Percentiles rank a stretch among this genome's conserved stretches.
These are phyloP conservation scores for Vigna reflexopilosa DNA, from an alignment of 306 rosid genomes.

Conservation along the genomic window DNA sequence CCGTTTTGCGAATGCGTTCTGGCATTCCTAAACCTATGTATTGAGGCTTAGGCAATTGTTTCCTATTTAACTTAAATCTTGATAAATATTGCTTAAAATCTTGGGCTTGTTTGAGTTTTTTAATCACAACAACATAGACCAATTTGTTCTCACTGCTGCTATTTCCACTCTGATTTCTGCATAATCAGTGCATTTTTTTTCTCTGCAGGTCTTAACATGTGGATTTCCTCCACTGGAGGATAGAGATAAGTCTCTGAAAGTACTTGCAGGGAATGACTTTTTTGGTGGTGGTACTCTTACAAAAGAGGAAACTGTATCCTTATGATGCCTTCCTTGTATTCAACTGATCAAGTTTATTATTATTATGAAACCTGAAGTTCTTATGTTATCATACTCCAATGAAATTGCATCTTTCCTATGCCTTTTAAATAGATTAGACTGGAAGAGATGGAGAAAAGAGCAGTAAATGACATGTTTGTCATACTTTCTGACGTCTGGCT, in stretches of 20 bases:
- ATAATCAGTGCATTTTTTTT: conserved; percentile 22
- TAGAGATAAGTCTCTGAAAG: conserved; percentile 74
- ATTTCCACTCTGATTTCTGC: conserved; percentile 30
- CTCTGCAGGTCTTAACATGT: conserved; percentile 78
- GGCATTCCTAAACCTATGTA: not conserved
- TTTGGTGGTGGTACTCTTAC: conserved; percentile 73
- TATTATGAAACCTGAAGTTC: conserved; percentile 17
- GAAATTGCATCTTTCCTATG: conserved; percentile 48
- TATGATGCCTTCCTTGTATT: conserved; percentile 8
- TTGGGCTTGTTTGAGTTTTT: not conserved
- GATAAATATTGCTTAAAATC: not conserved
- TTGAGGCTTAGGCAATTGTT: not conserved
- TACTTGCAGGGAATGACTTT: conserved; percentile 75
- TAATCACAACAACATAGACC: not conserved
- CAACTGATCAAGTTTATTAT: not conserved
- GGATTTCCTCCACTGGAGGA: conserved; percentile 95
- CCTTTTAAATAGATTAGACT: conserved; percentile 71
- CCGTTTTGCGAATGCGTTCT: not conserved
- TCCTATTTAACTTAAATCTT: not conserved
- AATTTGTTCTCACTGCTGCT: conserved; percentile 2
- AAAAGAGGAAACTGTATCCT: conserved; percentile 86
- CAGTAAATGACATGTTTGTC: conserved; percentile 88
- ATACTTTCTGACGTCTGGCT: conserved; percentile 87
- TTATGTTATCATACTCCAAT: conserved; percentile 5
- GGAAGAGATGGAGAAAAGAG: conserved; percentile 74